Base-by-base conservation (phyloP, 441 rosid species). In the Pelargonium fulgidum region DNA sequence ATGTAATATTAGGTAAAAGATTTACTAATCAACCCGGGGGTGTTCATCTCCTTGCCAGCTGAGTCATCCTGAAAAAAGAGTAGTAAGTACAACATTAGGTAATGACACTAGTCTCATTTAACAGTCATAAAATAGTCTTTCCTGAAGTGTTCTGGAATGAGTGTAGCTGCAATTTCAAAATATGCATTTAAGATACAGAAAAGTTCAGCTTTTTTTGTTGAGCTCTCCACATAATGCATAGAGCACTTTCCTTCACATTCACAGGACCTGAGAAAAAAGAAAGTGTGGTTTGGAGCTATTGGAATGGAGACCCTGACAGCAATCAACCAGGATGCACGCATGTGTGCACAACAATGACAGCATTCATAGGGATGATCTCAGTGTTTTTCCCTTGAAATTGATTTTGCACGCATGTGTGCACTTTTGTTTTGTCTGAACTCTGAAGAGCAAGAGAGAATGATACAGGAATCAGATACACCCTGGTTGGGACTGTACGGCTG, bases 401-500 rank as follows among this genome's bases (percentile, higher is more conserved):
- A 29, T 29, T 29, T 29, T 36, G 41, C 41, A 36, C 3, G 41
- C 41, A 4, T 36, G 41, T 36, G 41, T 36, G 41, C 8, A 5
- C 3, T 36, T 36, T 4, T 29, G 36, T 29, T 29, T 29, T 29
- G 36, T 29, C 36, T 29, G 36, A 29, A 29, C 36, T 29, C 4
- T 29, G 36, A 29, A 29, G 36, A 29, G 36, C 36, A 29, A 29
- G 36, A 29, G 36, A 29, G 36, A 5, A 54, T 54, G 61, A 54
- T 16, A 2, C 65, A 90, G 96, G 96, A 70, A 90, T 90, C 88
- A 89, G 91, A 33, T 90, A 90, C 67, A 90, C 96, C 24, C 81
- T 89, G 87, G 96, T 91, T 1, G 98, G 96, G 42, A 90, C 90
- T 67, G 96, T 92, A n/a, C 96, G n/a, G n/a, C n/a, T n/a, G n/a